Base-by-base conservation (phyloP, 2,329 filamentous ascomycete genomes). In the Trichoderma koningii region DNA sequence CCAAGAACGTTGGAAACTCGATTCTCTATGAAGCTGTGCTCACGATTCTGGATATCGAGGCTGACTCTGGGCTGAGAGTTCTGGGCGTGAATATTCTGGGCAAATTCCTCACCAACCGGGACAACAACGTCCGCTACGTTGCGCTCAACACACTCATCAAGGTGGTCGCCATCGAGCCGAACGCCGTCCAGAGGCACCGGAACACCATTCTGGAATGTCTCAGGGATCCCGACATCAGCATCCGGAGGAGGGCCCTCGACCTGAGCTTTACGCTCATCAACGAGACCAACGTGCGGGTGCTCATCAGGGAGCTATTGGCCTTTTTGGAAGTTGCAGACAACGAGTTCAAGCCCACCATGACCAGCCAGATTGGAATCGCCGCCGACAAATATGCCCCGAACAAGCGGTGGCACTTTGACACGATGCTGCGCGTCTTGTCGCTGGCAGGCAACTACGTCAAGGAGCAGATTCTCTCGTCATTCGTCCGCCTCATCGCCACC, bases 71-170 rank as follows among this genome's bases (percentile, higher is more conserved):
- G 42, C 81, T 99, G 68, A 86, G 96, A 57, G 95, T 99, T 23
- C 84, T 99, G 28, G 95, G 95, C 73, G 95, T 99, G 71, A 99
- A 99, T 75, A 99, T 99, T 69, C 86, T 99, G 26, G 95, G 96
- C 75, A 99, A 98, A 76, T 99, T 99, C 79, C 80, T 99, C 68
- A 89, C 93, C n/a, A 99, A 99, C 81, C 89, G 94, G 71, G 95
- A 99, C 79, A 99, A 99, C 83, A 99, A 99, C 75, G 99, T 99
- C 72, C 90, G 95, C 77, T 99, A 99, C 74, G 95, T 99, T 59
- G 95, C 95, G 19, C 83, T 99, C 59, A 99, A 99, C 78, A 99
- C 95, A 0, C 82, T 99, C 56, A 96, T 97, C 80, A 98, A 97
- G 78, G 95, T 99, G 19, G 95, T 99, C 53, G 95, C 95, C 4